Evolutionary conservation across 345 rosid species (phyloP).

Genomic region (Laguncularia racemosa): DNA sequence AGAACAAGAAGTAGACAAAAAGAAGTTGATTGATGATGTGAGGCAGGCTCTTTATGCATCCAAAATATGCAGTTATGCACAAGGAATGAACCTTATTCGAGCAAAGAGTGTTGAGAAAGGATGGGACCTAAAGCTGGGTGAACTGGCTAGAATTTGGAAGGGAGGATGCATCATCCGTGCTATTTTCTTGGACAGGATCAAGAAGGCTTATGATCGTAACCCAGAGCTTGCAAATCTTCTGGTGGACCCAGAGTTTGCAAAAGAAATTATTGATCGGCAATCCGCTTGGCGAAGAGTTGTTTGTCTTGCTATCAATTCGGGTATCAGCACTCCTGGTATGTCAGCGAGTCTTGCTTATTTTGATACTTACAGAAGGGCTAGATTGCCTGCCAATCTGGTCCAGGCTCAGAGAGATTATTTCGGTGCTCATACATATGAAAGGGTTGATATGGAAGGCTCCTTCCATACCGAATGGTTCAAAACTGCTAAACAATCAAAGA

Average conservation of each 20-base stretch:
- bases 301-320: constrained; percentile 76
- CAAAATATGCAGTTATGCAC: constrained; percentile 94
- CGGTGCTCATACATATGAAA: constrained; percentile 97
- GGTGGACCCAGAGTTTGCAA: constrained; percentile 92
- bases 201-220: constrained; percentile 92
- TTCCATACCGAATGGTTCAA: constrained; percentile 99
- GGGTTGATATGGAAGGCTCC: constrained; percentile 81
- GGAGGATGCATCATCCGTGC: constrained; percentile 98
- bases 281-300: constrained; percentile 96
- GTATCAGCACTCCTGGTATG: constrained; percentile 93
- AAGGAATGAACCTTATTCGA: constrained; percentile 94
- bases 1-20: constrained; percentile 68
- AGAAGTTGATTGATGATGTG: constrained; percentile 72
- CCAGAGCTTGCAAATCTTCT: constrained; percentile 79
- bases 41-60: constrained; percentile 90
- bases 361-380: constrained; percentile 75
- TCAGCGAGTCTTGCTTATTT: constrained; percentile 92
- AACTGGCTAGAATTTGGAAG: constrained; percentile 95
- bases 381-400: constrained; percentile 88
- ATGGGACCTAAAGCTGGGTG: constrained; percentile 89
- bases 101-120: constrained; percentile 84
- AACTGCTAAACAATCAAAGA: constrained; percentile 64
- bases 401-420: constrained; percentile 97
- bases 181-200: constrained; percentile 85
- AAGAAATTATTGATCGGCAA: constrained; percentile 86